Percentiles rank a stretch among this genome's conserved stretches.
phyloP scores from a whole-genome alignment of 225 moss, liverwort and hornwort species.

The Marchantia polymorpha region DNA sequence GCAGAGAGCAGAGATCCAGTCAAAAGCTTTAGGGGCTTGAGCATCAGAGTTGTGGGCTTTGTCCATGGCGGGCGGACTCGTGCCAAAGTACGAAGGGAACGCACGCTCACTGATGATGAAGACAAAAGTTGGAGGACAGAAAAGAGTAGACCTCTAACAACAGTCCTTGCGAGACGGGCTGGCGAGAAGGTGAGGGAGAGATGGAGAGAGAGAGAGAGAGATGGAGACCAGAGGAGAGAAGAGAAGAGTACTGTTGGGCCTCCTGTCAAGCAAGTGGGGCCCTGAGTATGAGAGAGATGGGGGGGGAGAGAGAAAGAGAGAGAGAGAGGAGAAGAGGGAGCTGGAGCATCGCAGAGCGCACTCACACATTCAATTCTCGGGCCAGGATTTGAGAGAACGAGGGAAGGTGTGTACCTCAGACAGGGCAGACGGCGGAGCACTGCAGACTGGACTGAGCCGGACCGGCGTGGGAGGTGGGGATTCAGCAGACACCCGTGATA shows the following conservation, averaged over 20 bases:
- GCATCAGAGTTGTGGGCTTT: neutral
- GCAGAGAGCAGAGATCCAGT: neutral
- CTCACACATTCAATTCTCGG: neutral
- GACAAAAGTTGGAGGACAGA: neutral
- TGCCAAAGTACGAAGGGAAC: neutral
- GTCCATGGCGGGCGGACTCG: neutral
- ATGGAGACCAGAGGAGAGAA: neutral
- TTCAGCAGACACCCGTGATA: slow-evolving; percentile 16
- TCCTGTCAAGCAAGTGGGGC: neutral
- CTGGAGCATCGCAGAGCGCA: neutral
- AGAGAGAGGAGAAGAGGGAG: neutral
- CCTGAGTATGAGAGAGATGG: neutral
- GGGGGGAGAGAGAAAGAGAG: neutral
- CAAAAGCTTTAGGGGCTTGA: neutral
- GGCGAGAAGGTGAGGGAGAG: neutral
- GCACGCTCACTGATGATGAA: slow-evolving; percentile 5
- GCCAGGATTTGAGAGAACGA: neutral
- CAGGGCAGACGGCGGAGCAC: slow-evolving; percentile 2
- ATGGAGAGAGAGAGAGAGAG: neutral
- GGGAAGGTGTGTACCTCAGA: slow-evolving; percentile 4
- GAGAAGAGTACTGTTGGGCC: neutral
- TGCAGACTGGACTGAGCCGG: neutral
- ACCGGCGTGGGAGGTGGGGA: neutral
- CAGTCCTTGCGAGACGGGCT: neutral
- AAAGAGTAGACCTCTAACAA: neutral